phyloP scores from a whole-genome alignment of 2,329 filamentous ascomycete species.

The Allantophomopsis lycopodina region DNA sequence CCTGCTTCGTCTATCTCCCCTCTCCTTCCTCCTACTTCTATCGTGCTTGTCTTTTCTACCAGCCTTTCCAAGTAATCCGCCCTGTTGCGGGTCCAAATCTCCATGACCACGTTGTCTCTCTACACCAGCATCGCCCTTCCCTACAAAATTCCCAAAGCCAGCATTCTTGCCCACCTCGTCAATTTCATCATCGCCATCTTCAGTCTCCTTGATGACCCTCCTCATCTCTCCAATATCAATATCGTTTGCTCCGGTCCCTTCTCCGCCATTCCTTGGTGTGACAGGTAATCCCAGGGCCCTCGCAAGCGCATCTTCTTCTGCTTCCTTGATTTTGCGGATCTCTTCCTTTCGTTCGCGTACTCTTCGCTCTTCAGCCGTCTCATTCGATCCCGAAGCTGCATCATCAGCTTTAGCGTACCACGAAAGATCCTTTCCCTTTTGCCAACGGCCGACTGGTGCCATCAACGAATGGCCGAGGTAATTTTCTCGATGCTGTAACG shows the following conservation, averaged over 20 bases:
- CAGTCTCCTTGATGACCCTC: conserved; percentile 32
- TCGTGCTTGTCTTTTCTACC: conserved; percentile 4
- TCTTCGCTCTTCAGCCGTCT: conserved; percentile 42
- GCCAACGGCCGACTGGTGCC: conserved; percentile 64
- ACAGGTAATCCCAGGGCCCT: conserved; percentile 69
- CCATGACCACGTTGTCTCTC: conserved; percentile 1
- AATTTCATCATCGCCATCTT: conserved; percentile 23
- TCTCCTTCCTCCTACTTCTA: conserved; percentile 2
- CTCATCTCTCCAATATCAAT: conserved; percentile 50
- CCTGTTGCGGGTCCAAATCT: conserved; percentile 6
- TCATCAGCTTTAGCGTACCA: conserved; percentile 48
- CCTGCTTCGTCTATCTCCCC: conserved; percentile 3
- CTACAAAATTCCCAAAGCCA: conserved; percentile 18
- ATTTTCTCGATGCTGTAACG: conserved; percentile 63
- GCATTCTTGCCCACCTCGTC: conserved; percentile 14
- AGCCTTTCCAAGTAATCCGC: conserved; percentile 6
- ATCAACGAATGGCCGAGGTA: conserved; percentile 63
- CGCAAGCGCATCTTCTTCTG: conserved; percentile 83
- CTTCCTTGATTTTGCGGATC: conserved; percentile 71
- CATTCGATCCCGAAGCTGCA: conserved; percentile 27
- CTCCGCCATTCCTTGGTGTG: conserved; percentile 31
- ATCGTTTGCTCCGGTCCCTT: conserved; percentile 50
- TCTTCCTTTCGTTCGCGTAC: conserved; percentile 60
- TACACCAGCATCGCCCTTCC: conserved; percentile 9
- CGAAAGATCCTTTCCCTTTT: conserved; percentile 46